These are phyloP conservation scores for Saitozyma sp. DNA, from an alignment of 768 basidiomycete genomes.

Conservation along the genomic window DNA sequence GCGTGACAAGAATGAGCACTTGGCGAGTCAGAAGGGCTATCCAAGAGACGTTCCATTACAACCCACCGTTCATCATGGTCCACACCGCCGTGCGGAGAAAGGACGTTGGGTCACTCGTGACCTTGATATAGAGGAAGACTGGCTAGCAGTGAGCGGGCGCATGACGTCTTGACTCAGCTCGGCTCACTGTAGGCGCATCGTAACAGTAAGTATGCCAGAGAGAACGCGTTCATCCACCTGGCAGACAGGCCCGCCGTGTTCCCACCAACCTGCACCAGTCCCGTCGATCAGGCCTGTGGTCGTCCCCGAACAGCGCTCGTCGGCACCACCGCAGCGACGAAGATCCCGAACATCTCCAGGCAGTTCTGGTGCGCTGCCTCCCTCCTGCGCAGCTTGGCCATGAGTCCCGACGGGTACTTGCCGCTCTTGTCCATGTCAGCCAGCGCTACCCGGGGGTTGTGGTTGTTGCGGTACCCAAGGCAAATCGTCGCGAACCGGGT, in stretches of 20 bases:
- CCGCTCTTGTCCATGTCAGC: slow-evolving; percentile 30
- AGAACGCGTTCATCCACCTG: slow-evolving; percentile 34
- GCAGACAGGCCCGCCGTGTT: slow-evolving; percentile 30
- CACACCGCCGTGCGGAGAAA: not conserved
- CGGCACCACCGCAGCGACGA: slow-evolving; percentile 29
- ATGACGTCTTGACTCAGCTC: not conserved
- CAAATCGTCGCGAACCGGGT: slow-evolving; percentile 23
- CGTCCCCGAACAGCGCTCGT: not conserved
- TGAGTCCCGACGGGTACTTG: slow-evolving; percentile 23
- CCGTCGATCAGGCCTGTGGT: not conserved
- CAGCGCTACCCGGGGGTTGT: slow-evolving; percentile 25
- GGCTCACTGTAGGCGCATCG: slow-evolving; percentile 33
- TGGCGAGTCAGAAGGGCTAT: not conserved
- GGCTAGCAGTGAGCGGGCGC: not conserved
- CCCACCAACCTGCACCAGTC: slow-evolving; percentile 30
- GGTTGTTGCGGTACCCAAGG: slow-evolving; percentile 27
- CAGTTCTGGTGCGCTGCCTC: slow-evolving; percentile 40
- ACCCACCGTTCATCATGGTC: not conserved
- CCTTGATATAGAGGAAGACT: slow-evolving; percentile 36
- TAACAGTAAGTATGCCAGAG: slow-evolving; percentile 24
- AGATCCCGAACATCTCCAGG: slow-evolving; percentile 30
- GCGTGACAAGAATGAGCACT: slow-evolving; percentile 14
- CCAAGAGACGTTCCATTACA: not conserved
- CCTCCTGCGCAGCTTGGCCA: slow-evolving; percentile 35
- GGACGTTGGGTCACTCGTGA: too few relatives aligned